A percentile compares a stretch with the other conserved stretches of the same genome.
These are phyloP conservation scores for Bromus sterilis DNA, from an alignment of 176 grass and related monocot genomes.

Conservation along the genomic window DNA sequence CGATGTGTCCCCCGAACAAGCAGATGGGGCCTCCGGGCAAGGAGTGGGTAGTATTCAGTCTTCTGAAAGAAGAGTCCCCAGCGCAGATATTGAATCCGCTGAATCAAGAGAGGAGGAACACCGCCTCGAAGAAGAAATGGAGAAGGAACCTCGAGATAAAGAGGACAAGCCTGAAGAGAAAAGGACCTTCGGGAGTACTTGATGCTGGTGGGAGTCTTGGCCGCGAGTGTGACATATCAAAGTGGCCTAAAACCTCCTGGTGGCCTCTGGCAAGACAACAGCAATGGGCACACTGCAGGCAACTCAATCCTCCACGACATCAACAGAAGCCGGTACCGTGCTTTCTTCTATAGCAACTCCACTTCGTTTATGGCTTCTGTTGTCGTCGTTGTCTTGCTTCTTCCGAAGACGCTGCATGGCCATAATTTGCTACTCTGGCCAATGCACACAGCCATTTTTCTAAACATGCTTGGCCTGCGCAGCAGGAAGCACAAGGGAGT, in stretches of 20 bases:
- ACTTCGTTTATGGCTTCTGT: conserved; percentile 32
- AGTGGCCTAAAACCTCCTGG: conserved; percentile 21
- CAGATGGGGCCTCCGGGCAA: not conserved
- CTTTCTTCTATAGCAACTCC: conserved; percentile 48
- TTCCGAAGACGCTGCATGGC: not conserved
- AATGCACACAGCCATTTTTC: conserved; percentile 7
- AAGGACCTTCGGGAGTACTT: conserved; percentile 7
- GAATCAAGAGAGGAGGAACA: not conserved
- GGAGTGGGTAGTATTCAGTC: not conserved
- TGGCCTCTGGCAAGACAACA: conserved; percentile 1
- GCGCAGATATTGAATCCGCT: not conserved
- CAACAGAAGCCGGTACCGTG: not conserved
- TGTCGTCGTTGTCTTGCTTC: conserved; percentile 10
- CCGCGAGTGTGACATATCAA: conserved; percentile 38
- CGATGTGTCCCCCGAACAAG: not conserved
- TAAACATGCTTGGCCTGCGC: conserved; percentile 41
- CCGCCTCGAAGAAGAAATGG: not conserved
- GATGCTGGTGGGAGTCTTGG: conserved; percentile 28
- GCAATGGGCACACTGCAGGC: not conserved
- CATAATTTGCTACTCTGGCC: not conserved
- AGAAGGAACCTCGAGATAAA: not conserved
- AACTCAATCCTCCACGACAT: not conserved
- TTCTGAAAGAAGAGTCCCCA: not conserved
- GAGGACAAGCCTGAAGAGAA: not conserved
- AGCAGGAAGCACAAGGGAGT: conserved; percentile 22